Base-by-base conservation (phyloP, 345 rosid genomes). In the Alliaria petiolata region DNA sequence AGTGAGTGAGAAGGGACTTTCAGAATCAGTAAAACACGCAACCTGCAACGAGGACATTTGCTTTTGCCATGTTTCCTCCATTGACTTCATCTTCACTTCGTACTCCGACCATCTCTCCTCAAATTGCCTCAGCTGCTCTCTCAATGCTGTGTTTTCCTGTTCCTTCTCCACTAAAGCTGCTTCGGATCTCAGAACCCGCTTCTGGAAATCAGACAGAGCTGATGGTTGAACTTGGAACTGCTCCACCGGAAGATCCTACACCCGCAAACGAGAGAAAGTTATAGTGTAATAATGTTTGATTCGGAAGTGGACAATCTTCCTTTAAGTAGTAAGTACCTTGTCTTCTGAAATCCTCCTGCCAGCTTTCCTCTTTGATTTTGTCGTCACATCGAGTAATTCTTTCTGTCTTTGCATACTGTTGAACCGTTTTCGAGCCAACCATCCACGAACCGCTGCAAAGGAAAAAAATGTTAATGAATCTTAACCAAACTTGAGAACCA, bases 41-140 rank as follows among this genome's bases (percentile, higher is more conserved):
- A 35, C 39, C 78, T 91, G 99, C 83, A 89, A 78, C 13, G 99
- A 85, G 7, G 83, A 76, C 92, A 95, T 87, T 79, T 95, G 98
- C 78, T 82, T 88, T 77, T 88, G 90, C 98, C 98, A 95, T 75
- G 83, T 83, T 68, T 92, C 98, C 81, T 95, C 99, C 96, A 88
- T 89, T 14, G 89, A 80, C 82, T 92, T 92, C 97, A 95, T 88
- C 80, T 83, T 95, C 33, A 77, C 76, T 83, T 95, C 97, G 11
- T 91, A 88, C 4, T 89, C 97, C 1, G 77, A 82, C 96, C 96
- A 90, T 76, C 81, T 87, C 50, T 81, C 82, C 69, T 88, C 96
- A 54, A 65, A 87, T 57, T 85, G 87, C 42, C 79, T 82, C 79
- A 95, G 74, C 78, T 95, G 87, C 76, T 88, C 93, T 68, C 81